Evolutionary conservation across 192 early-diverging fungal species (phyloP).

Genomic region (Coemansia reversa): DNA sequence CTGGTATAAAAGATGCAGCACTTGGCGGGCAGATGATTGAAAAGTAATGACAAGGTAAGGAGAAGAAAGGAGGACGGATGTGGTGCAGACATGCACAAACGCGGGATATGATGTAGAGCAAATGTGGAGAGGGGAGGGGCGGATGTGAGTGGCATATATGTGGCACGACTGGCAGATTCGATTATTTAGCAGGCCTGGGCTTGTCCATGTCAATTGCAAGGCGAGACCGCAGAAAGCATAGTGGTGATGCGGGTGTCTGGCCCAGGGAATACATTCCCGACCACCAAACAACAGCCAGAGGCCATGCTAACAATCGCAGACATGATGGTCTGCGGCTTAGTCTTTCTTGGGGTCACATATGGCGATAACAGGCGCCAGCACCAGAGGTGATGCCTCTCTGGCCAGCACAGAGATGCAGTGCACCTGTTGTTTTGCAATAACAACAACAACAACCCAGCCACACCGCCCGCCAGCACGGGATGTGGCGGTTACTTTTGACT

Average conservation of each 20-base stretch:
- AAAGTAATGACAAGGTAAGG: neutral
- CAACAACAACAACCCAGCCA: slow-evolving; percentile 9
- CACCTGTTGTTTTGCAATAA: slow-evolving; percentile 17
- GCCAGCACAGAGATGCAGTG: neutral
- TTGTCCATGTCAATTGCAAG: neutral
- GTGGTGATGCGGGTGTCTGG: neutral
- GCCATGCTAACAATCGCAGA: neutral
- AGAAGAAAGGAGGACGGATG: neutral
- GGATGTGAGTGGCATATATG: neutral
- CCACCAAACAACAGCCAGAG: neutral
- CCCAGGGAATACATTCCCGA: neutral
- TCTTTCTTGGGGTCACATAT: neutral
- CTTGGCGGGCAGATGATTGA: neutral
- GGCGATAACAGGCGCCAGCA: neutral
- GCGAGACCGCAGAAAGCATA: neutral
- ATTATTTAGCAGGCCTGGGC: neutral
- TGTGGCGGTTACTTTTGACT: slow-evolving; percentile 14
- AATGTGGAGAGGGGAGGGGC: neutral
- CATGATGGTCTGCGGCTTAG: neutral
- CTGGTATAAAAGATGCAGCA: neutral
- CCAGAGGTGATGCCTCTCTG: neutral
- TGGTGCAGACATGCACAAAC: neutral
- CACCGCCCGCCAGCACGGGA: neutral
- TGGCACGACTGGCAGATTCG: neutral
- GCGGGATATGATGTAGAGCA: neutral